Evolutionary conservation across 345 rosid genomes (phyloP), one percentile per base, ranked within the genome.

Genomic region (Kernera saxatilis): DNA sequence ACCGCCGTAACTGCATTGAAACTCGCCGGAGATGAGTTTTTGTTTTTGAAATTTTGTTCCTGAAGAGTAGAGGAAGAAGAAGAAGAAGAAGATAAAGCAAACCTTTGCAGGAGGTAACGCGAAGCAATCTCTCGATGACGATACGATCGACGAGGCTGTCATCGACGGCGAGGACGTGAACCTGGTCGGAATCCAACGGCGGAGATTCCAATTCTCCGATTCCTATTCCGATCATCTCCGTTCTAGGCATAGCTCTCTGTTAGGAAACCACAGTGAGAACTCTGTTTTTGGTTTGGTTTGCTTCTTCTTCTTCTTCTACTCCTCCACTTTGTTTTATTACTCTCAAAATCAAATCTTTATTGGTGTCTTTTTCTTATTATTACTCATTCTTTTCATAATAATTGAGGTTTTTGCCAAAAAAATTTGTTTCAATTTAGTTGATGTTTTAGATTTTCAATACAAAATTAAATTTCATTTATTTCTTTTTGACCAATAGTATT

Each of bases 131-230:
- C 80, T 93, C 98, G 35, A 93, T 91, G 72, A 93, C 83, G 64
- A 85, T 89, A 2, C 98, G 91, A 57, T 93, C 98, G 22, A 91
- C 86, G 46, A 78, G 84, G 53, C 91, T 93, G 51, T 93, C 98
- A 72, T 93, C 98, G 0, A 93, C 98, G 41, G 98, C 98, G 11
- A 93, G 72, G 2, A 93, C 98, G 67, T 93, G 98, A 71, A 84
- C 91, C 41, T 85, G 87, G 36, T 84, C 84, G 0, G 82, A 29
- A 36, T 81, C 82, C 55, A 85, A 62, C 26, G 81, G 77, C 1
- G 85, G 59, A 45, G 82, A 69, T 30, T 83, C 61, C 5, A 55
- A 40, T 33, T 55, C 61, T 33, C 61, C 85, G 9, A 77, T 78
- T 23, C 84, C 73, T 14, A 71, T 53, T 32, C 70, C 77, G 15